phyloP scores from a whole-genome alignment of 2,329 filamentous ascomycete genomes.

The Rosellinia necatrix region DNA sequence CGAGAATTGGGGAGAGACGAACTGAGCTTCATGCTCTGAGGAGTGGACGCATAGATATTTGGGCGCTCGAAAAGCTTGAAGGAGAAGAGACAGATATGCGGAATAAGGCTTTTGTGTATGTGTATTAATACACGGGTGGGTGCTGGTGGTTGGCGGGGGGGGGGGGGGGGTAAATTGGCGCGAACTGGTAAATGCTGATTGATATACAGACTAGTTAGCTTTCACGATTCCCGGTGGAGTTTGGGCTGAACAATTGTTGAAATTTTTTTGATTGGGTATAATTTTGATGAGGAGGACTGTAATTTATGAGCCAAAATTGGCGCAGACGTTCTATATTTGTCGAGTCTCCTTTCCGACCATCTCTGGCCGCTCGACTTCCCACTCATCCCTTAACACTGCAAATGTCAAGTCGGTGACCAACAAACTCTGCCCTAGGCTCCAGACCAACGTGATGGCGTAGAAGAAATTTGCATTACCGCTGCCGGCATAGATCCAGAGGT shows the following conservation, averaged over 20 bases:
- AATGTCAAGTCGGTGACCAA: conserved; percentile 87
- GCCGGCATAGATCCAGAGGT: conserved; percentile 97
- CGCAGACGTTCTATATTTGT: conserved; percentile 66
- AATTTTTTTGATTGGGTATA: conserved; percentile 2
- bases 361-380: conserved; percentile 89
- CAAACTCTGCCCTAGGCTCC: conserved; percentile 88
- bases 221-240: too few relatives aligned
- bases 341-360: conserved; percentile 85
- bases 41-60: conserved; percentile 9
- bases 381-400: conserved; percentile 87
- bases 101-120: conserved; percentile 25
- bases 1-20: conserved; percentile 15
- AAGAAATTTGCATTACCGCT: conserved; percentile 99
- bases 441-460: conserved; percentile 98
- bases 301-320: not conserved
- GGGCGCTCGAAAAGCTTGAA: conserved; percentile 4
- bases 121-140: conserved; percentile 13
- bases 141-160: not conserved
- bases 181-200: too few relatives aligned
- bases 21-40: conserved; percentile 21
- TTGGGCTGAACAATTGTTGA: too few relatives aligned
- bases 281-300: not conserved
- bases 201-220: too few relatives aligned
- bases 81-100: conserved; percentile 23
- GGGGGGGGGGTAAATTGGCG: too few relatives aligned